Conservation (phyloP, 345 rosid genomes). For the Rhodamnia argentea region DNA sequence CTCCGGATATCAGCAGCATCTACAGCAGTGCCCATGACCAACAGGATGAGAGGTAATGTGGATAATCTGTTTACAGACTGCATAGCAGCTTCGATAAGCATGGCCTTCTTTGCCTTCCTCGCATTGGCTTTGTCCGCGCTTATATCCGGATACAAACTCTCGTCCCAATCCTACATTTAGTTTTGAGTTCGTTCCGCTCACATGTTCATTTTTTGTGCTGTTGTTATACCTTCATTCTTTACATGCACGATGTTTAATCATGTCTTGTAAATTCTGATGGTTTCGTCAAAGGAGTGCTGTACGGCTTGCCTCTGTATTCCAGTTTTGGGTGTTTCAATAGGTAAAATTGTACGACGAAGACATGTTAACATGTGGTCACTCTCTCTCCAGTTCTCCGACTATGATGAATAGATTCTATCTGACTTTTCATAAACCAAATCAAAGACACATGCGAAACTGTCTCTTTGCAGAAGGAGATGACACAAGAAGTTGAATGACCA, state of each 20-base stretch:
- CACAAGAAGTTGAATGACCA: background rate
- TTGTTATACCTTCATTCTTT: background rate
- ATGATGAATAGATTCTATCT: background rate
- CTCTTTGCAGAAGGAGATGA: background rate
- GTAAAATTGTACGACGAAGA: background rate
- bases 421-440: background rate
- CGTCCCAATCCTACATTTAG: constrained; percentile 50
- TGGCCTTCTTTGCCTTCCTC: constrained; percentile 66
- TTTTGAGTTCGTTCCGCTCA: background rate
- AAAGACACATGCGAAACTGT: background rate
- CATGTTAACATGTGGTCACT: background rate
- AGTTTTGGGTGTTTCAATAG: background rate
- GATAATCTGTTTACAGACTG: constrained; percentile 74
- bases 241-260: no score
- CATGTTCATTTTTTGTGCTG: background rate
- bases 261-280: no score
- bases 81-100: constrained; percentile 55
- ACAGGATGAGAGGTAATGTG: constrained; percentile 47
- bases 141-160: constrained; percentile 69
- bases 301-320: background rate
- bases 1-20: constrained; percentile 70
- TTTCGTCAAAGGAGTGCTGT: background rate
- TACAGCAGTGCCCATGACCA: constrained; percentile 64
- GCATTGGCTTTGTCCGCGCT: constrained; percentile 54
- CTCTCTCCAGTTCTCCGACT: background rate